Conservation (phyloP, 192 early-diverging fungal genomes). For the Linnemannia hyalina region DNA sequence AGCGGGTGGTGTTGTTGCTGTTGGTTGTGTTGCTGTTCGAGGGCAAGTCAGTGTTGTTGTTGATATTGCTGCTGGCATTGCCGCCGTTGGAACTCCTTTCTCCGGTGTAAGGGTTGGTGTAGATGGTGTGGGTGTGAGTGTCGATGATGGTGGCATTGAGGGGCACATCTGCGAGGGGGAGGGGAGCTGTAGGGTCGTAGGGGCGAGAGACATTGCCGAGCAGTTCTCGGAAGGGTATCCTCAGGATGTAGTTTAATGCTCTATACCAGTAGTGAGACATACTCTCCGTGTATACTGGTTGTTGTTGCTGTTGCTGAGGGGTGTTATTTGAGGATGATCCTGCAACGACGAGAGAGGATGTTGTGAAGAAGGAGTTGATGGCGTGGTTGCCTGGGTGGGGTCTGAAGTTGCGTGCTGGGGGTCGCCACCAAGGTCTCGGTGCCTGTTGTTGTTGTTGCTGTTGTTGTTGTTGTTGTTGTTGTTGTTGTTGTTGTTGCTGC, state of each 20-base stretch:
- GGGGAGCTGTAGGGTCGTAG: slow-evolving; percentile 33
- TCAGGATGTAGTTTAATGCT: slow-evolving; percentile 28
- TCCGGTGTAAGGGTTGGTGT: slow-evolving; percentile 5
- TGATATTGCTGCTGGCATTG: not conserved
- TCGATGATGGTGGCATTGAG: slow-evolving; percentile 15
- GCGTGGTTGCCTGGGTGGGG: slow-evolving; percentile 34
- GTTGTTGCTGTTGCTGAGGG: not conserved
- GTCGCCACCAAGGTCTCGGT: slow-evolving; percentile 42
- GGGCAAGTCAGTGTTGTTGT: not conserved
- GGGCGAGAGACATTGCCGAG: slow-evolving; percentile 35
- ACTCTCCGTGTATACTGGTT: slow-evolving; percentile 6
- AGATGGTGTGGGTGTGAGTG: not conserved
- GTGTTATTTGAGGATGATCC: not conserved
- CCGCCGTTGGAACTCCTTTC: not conserved
- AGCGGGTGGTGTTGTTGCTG: not conserved
- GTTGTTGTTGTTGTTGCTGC: not conserved
- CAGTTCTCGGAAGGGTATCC: slow-evolving; percentile 51
- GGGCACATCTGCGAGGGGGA: slow-evolving; percentile 28
- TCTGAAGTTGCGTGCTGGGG: slow-evolving; percentile 41
- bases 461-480: too few species aligned
- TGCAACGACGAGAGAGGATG: not conserved
- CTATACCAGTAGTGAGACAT: slow-evolving; percentile 32
- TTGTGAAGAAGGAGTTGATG: not conserved
- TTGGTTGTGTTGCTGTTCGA: not conserved
- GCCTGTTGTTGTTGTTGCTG: not conserved